Percentiles rank a stretch among this genome's conserved stretches.
Evolutionary conservation across 2,329 filamentous ascomycete genomes (phyloP).

Genomic region (Furcasterigmium furcatum): DNA sequence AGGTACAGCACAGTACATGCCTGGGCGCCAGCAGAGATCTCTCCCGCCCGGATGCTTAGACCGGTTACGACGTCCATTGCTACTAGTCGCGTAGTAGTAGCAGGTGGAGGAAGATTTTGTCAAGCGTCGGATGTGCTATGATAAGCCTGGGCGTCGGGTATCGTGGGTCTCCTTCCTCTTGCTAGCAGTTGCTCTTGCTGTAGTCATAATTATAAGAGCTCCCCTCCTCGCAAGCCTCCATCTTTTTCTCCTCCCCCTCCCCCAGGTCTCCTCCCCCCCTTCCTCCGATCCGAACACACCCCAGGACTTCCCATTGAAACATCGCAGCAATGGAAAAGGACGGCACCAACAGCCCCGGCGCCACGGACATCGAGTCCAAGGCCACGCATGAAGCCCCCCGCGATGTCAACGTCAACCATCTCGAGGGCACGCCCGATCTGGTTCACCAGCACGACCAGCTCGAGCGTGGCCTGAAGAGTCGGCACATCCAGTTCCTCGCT

Average conservation of each 20-base stretch:
- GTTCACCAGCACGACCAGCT: conserved; percentile 40
- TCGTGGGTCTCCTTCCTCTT: too few relatives aligned
- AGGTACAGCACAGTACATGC: neutral
- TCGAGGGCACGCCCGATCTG: conserved; percentile 26
- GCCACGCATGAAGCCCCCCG: conserved; percentile 12
- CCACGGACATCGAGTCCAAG: conserved; percentile 15
- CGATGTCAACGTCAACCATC: conserved; percentile 17
- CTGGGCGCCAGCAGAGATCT: neutral
- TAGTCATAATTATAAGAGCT: too few relatives aligned
- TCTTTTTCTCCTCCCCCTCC: neutral
- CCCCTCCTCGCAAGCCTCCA: too few relatives aligned
- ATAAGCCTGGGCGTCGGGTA: too few relatives aligned
- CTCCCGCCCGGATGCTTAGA: neutral
- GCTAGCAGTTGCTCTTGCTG: too few relatives aligned
- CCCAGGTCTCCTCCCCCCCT: neutral
- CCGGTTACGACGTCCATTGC: neutral
- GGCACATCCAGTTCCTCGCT: conserved; percentile 59
- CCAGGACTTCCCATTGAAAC: too few relatives aligned
- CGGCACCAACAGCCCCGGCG: neutral
- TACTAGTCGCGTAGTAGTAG: too few relatives aligned
- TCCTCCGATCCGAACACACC: neutral
- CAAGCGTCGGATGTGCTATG: neutral
- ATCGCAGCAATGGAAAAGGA: conserved; percentile 1
- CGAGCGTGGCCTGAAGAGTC: conserved; percentile 54
- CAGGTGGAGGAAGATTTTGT: neutral